Evolutionary conservation across 768 basidiomycete genomes (phyloP), one percentile per base, ranked within the genome.

Genomic region (Stropharia rugosoannulata): DNA sequence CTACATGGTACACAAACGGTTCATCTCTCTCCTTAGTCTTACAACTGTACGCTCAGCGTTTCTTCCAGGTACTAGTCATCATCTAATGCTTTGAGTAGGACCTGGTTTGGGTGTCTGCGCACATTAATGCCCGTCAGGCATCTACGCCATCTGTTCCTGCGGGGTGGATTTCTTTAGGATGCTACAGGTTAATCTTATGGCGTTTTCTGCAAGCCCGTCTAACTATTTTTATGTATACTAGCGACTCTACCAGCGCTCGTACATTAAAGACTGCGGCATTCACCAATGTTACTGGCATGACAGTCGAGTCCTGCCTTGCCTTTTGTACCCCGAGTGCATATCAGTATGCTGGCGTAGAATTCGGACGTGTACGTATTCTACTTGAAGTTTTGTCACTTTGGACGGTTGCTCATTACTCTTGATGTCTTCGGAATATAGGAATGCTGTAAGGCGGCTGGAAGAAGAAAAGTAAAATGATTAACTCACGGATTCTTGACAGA

Each of bases 321-420:
- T 81, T 76, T 62, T 81, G 80, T 61, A 71, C 75, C 37, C 54
- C 70, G 10, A 68, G 74, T 55, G 62, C 69, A 6, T 88, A 74
- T 63, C 67, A 83, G 54, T 88, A 79, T 60, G 87, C 88, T 9
- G 90, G 89, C 13, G 78, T 84, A 9, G 61, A 62, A 47, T 62
- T 59, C 38, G 18, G 55, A 18, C 42, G 61, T 41, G 61, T 62
- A 42, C 15, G 56, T 47, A 18, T n/a, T 46, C 9, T 5, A 42
- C 46, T 16, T 40, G 3, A 6, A 22, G n/a, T 32, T 13, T 44
- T 35, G 1, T 44, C 13, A 16, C 36, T 29, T 19, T 2, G 10
- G 27, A 32, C 9, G 6, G 9, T 32, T 32, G 25, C 39, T 46
- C 18, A 22, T n/a, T 35, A 22, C 8, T 15, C n/a, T 8, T 42